Conservation (phyloP, 202 grass and related monocot species). For the Bolboschoenoplectus hybrid region DNA sequence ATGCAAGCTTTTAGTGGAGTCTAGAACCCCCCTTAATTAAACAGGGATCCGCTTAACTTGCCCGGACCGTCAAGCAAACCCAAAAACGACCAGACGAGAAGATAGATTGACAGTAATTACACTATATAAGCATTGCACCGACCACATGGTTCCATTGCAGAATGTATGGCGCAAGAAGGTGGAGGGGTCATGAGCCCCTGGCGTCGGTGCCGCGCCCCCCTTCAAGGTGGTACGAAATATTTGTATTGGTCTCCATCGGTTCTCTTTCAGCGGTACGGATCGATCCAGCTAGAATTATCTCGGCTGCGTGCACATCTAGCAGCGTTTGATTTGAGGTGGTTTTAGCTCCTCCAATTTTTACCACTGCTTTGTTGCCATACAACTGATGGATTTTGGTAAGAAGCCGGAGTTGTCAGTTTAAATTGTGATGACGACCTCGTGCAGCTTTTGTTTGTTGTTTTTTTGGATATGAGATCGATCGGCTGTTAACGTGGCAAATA, state of each 20-base stretch:
- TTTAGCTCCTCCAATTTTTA: not conserved
- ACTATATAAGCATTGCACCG: not conserved
- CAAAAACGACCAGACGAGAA: conserved; percentile 25
- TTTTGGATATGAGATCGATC: too few relatives aligned
- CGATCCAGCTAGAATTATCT: not conserved
- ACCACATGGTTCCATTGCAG: not conserved
- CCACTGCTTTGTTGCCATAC: not conserved
- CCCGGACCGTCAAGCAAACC: conserved; percentile 20
- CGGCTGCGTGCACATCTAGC: not conserved
- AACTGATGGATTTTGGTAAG: not conserved
- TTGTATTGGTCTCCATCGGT: not conserved
- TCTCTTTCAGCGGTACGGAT: not conserved
- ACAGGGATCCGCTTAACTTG: not conserved
- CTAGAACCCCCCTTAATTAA: not conserved
- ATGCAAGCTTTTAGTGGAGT: not conserved
- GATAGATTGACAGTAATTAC: not conserved
- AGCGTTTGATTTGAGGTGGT: not conserved
- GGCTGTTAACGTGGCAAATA: too few relatives aligned
- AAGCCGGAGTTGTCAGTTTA: not conserved
- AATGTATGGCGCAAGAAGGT: conserved; percentile 17
- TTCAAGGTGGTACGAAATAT: not conserved
- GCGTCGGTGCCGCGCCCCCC: not conserved
- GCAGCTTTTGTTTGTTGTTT: too few relatives aligned
- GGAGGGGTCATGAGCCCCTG: not conserved
- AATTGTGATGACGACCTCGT: conserved; percentile 19